Percentiles rank a stretch among this genome's conserved stretches.
phyloP scores from a whole-genome alignment of 2,329 filamentous ascomycete species.

The Nothophoma quercina region DNA sequence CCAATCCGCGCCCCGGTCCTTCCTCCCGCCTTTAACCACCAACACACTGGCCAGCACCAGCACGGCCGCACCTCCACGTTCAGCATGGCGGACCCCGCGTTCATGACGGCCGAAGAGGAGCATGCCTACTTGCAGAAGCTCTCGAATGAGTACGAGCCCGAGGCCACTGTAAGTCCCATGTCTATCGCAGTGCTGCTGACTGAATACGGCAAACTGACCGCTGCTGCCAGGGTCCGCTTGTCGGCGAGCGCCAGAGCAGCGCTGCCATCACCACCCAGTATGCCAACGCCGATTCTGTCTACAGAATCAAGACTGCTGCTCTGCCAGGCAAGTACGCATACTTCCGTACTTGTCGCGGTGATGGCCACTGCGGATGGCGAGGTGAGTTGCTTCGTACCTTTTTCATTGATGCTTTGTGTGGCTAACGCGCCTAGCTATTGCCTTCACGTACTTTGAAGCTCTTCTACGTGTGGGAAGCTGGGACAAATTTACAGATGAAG shows the following conservation, averaged over 20 bases:
- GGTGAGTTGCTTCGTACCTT: constrained; percentile 65
- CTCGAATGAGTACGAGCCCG: constrained; percentile 67
- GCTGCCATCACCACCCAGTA: constrained; percentile 83
- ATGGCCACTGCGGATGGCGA: constrained; percentile 98
- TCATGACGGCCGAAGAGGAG: constrained; percentile 59
- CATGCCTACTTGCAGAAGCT: constrained; percentile 68
- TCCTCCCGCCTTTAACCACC: constrained; percentile 45
- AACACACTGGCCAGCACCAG: constrained; percentile 44
- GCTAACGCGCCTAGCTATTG: constrained; percentile 72
- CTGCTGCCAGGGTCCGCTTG: constrained; percentile 74
- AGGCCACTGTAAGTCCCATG: constrained; percentile 59
- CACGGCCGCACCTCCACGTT: constrained; percentile 35
- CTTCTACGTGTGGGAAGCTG: constrained; percentile 73
- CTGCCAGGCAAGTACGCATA: constrained; percentile 85
- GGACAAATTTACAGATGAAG: constrained; percentile 72
- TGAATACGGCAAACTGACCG: constrained; percentile 28
- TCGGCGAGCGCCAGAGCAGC: constrained; percentile 80
- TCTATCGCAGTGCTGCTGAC: constrained; percentile 20
- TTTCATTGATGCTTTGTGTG: neutral
- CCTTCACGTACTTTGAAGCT: constrained; percentile 91
- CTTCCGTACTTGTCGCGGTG: constrained; percentile 86
- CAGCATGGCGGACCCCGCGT: constrained; percentile 49
- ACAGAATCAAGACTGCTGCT: constrained; percentile 84
- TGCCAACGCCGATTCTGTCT: constrained; percentile 83
- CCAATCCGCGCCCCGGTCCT: constrained; percentile 52